phyloP scores from a whole-genome alignment of 495 filamentous ascomycete species.

The Staphylotrichum tortipilum region DNA sequence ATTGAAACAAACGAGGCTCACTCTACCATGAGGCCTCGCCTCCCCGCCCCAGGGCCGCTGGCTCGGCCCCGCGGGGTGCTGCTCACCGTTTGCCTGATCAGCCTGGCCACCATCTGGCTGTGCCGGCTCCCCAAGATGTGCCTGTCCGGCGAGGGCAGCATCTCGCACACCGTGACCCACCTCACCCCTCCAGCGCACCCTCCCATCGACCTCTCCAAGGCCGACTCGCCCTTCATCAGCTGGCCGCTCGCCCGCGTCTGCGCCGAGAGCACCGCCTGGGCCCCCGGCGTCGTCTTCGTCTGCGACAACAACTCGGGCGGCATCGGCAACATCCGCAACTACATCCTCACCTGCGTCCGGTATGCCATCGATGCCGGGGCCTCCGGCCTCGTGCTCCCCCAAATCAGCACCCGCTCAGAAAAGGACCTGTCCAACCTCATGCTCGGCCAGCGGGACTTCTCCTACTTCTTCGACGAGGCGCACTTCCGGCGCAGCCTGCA shows the following conservation, averaged over 20 bases:
- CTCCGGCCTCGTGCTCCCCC: constrained; percentile 35
- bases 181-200: background rate
- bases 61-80: constrained; percentile 13
- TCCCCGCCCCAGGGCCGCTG: background rate
- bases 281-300: constrained; percentile 34
- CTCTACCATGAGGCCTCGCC: background rate
- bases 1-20: too few species aligned
- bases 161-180: background rate
- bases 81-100: constrained; percentile 13
- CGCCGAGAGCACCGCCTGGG: constrained; percentile 26
- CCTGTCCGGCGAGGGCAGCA: constrained; percentile 7
- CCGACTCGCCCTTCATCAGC: constrained; percentile 33
- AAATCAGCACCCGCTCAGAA: constrained; percentile 27
- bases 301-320: constrained; percentile 48
- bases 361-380: constrained; percentile 44
- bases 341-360: constrained; percentile 42
- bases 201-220: constrained; percentile 26
- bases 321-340: constrained; percentile 46
- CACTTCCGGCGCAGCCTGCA: constrained; percentile 32
- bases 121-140: constrained; percentile 17
- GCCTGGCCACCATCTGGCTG: constrained; percentile 17
- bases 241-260: constrained; percentile 42
- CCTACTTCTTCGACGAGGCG: constrained; percentile 39
- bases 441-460: constrained; percentile 25
- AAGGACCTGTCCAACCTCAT: constrained; percentile 27